phyloP scores from a whole-genome alignment of 208 protist species.

The Trypanosoma caninum region DNA sequence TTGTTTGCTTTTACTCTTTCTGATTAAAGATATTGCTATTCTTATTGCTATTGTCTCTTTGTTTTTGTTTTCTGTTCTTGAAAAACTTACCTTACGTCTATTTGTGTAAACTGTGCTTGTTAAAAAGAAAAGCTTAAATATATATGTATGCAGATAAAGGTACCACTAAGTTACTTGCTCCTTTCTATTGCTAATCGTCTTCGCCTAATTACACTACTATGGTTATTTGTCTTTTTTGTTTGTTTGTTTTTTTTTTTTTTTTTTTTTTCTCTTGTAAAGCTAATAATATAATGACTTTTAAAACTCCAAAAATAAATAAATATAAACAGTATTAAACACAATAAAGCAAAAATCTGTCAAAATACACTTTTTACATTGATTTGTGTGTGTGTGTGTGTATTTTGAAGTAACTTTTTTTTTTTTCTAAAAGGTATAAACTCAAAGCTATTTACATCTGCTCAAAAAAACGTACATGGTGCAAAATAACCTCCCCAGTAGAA shows the following conservation, averaged over 20 bases:
- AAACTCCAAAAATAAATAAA: too few relatives aligned
- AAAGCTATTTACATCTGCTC: constrained; percentile 27
- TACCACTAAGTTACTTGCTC: too few relatives aligned
- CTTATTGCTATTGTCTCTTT: background rate
- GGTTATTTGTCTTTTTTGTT: background rate
- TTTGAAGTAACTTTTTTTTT: background rate
- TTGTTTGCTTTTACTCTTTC: constrained; percentile 1
- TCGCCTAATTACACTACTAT: background rate
- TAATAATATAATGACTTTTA: too few relatives aligned
- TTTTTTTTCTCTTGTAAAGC: background rate
- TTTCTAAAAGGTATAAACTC: too few relatives aligned
- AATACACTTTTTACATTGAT: background rate
- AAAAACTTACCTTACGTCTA: too few relatives aligned
- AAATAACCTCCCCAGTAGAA: constrained; percentile 24
- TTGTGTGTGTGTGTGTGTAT: background rate
- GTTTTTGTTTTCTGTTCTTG: too few relatives aligned
- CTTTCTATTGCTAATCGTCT: too few relatives aligned
- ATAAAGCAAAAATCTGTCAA: background rate
- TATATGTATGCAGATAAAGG: too few relatives aligned
- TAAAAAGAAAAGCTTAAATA: background rate
- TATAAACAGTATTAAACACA: background rate
- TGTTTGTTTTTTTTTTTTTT: constrained; percentile 13
- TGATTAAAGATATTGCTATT: constrained; percentile 2
- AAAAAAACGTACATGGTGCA: constrained; percentile 19
- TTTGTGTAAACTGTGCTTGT: too few relatives aligned